Base-by-base conservation (phyloP, 495 filamentous ascomycete genomes). In the Penicillium psychrofluorescens region DNA sequence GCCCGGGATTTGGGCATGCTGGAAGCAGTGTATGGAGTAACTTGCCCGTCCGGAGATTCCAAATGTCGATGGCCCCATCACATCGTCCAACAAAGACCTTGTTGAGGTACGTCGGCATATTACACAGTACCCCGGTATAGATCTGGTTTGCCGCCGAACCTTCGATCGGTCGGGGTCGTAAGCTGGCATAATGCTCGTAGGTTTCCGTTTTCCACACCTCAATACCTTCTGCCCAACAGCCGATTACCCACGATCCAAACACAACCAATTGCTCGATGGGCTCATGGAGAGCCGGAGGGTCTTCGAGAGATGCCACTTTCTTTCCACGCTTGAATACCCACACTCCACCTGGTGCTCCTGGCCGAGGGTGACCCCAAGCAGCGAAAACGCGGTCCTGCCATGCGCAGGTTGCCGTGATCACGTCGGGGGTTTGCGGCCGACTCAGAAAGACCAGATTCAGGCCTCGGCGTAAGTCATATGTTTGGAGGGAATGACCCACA, bases 261-360 rank as follows among this genome's bases (percentile, higher is more conserved):
- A 89, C 77, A 3, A 90, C 49, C 36, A 99, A 69, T 48, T 87
- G 81, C 39, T 76, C 76, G 51, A 96, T 76, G n/a, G 86, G 80
- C 48, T 88, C 76, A 35, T 71, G 52, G 22, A 82, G 59, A 36
- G 73, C 77, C 13, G 58, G 44, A 2, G 86, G 85, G 8, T 78
- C 61, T 35, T 84, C 75, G 15, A 99, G 64, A 49, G 88, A 81
- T 35, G 71, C 86, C 35, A 86, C 71, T 58, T 84, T 89, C 68
- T 88, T 91, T n/a, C 92, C 92, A 46, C 92, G 79, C 64, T 92
- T 88, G 68, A 91, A 96, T 1, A 92, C 76, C 90, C 90, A 97
- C n/a, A 96, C 55, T 1, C 88, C 90, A 32, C 83, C 77, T 8
- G 62, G 40, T 1, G 58, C 51, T n/a, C 56, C 56, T n/a, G 58